Conservation (phyloP, 2,329 filamentous ascomycete species). For the Cercospora zeina region DNA sequence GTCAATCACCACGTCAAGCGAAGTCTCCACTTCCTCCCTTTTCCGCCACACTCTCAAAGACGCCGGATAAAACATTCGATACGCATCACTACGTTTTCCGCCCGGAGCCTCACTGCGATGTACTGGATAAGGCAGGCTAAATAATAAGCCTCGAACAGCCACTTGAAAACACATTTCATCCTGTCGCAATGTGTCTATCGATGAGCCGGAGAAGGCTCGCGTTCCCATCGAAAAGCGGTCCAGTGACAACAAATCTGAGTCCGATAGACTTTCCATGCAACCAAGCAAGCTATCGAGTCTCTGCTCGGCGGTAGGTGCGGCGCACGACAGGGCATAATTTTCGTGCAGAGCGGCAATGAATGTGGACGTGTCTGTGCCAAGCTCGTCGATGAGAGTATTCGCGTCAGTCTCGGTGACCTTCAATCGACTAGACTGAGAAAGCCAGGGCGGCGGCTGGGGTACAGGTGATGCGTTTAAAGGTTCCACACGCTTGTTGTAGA, state of each 20-base stretch:
- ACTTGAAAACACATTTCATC: conserved; percentile 94
- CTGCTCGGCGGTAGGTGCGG: conserved; percentile 57
- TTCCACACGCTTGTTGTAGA: conserved; percentile 88
- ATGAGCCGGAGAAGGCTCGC: conserved; percentile 51
- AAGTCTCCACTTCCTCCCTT: conserved; percentile 75
- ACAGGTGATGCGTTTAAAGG: conserved; percentile 41
- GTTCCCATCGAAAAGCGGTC: conserved; percentile 66
- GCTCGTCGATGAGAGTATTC: conserved; percentile 84
- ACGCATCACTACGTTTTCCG: conserved; percentile 56
- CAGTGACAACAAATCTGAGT: conserved; percentile 80
- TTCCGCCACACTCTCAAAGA: conserved; percentile 80
- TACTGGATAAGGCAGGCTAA: conserved; percentile 81
- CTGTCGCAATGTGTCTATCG: conserved; percentile 75
- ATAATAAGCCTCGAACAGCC: conserved; percentile 81
- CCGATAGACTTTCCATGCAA: conserved; percentile 84
- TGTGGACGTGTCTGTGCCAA: conserved; percentile 85
- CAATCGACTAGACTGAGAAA: conserved; percentile 47
- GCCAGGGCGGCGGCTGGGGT: conserved; percentile 50
- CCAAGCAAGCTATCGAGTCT: conserved; percentile 76
- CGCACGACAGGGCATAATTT: conserved; percentile 86
- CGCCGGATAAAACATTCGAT: conserved; percentile 90
- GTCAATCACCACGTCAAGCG: conserved; percentile 66
- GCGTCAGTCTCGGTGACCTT: conserved; percentile 49
- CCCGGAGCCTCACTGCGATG: conserved; percentile 55
- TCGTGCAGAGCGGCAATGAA: conserved; percentile 91